Conservation (phyloP, 345 rosid species). For the Eucalyptus shirleyi region DNA sequence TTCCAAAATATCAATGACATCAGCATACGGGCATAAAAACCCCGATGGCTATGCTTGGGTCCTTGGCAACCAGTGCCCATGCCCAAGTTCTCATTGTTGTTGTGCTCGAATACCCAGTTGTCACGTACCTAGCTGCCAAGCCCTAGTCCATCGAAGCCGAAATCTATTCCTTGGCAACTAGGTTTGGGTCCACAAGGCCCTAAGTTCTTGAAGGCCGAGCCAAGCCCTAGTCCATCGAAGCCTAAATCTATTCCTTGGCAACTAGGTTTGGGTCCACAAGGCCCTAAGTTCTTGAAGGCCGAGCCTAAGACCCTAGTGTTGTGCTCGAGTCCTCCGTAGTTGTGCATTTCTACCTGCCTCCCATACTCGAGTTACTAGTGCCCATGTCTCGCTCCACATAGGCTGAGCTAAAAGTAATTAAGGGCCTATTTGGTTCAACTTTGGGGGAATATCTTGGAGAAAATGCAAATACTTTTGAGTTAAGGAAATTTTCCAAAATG, state of each 20-base stretch:
- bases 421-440: too few species aligned
- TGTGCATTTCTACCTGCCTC: accelerated
- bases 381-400: accelerated
- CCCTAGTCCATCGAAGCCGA: too few species aligned
- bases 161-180: too few species aligned
- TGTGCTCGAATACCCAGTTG: accelerated
- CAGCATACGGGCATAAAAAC: accelerated
- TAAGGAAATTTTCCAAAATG: accelerated
- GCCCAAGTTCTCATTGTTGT: neutral
- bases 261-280: too few species aligned
- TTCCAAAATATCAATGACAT: too few species aligned
- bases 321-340: accelerated
- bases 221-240: too few species aligned
- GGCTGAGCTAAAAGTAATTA: accelerated
- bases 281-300: too few species aligned
- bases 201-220: too few species aligned
- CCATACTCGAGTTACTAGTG: neutral
- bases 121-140: neutral
- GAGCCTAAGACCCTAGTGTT: too few species aligned
- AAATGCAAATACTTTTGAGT: too few species aligned
- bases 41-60: accelerated
- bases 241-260: too few species aligned
- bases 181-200: too few species aligned
- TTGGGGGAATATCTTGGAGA: accelerated
- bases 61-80: accelerated